Evolutionary conservation across 2,329 filamentous ascomycete genomes (phyloP).

Genomic region (Trichoderma semiorbis): DNA sequence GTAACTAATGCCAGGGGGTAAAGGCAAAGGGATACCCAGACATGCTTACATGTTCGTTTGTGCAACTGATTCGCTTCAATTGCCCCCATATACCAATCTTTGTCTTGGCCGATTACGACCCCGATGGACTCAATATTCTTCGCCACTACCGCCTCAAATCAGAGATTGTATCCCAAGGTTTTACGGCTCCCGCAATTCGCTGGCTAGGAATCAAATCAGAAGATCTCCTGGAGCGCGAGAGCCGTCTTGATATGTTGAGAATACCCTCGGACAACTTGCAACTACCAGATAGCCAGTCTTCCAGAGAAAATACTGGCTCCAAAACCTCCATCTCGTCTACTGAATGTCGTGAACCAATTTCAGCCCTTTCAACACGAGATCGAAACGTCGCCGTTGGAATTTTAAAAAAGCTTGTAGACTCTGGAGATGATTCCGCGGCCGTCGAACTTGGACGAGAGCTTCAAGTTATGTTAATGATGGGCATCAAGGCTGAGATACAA

Average conservation of each 20-base stretch:
- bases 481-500: conserved; percentile 75
- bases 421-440: conserved; percentile 30
- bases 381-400: conserved; percentile 54
- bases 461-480: conserved; percentile 70
- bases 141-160: conserved; percentile 71
- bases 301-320: not conserved
- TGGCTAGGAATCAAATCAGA: conserved; percentile 61
- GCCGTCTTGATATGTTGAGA: not conserved
- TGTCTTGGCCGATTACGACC: conserved; percentile 70
- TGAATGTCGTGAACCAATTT: conserved; percentile 28
- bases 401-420: conserved; percentile 42
- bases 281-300: conserved; percentile 13
- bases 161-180: conserved; percentile 57
- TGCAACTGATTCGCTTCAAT: conserved; percentile 49
- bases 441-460: conserved; percentile 52
- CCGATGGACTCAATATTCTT: conserved; percentile 70
- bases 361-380: conserved; percentile 52
- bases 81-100: conserved; percentile 55
- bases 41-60: conserved; percentile 63
- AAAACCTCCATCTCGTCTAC: conserved; percentile 27
- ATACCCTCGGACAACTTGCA: not conserved
- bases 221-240: conserved; percentile 35
- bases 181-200: conserved; percentile 48
- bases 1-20: not conserved
- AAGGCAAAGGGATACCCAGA: conserved; percentile 83